A percentile compares a stretch with the other conserved stretches of the same genome.
phyloP scores from a whole-genome alignment of 2,329 filamentous ascomycete genomes.

The Ophiostoma sp. region DNA sequence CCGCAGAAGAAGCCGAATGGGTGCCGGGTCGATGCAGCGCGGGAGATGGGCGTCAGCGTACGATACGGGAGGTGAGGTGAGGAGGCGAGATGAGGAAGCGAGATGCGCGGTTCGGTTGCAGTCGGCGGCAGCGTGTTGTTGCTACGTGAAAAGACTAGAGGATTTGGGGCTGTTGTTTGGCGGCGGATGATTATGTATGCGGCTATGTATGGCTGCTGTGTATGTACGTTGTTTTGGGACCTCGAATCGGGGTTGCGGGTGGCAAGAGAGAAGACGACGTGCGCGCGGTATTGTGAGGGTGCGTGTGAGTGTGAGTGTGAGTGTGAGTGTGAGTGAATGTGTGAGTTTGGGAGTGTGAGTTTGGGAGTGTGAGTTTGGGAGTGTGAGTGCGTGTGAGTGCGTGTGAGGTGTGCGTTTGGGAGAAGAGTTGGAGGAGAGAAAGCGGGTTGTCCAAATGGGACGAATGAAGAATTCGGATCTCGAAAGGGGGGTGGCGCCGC shows the following conservation, averaged over 20 bases:
- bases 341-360: background rate
- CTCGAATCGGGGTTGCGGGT: background rate
- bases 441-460: slow-evolving; percentile 17
- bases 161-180: background rate
- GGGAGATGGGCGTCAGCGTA: slow-evolving; percentile 3
- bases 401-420: background rate
- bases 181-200: background rate
- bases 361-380: background rate
- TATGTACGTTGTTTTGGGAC: background rate
- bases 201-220: background rate
- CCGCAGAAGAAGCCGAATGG: background rate
- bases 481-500: slow-evolving; percentile 22
- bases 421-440: slow-evolving; percentile 12
- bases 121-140: background rate
- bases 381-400: background rate
- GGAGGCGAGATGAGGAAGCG: background rate
- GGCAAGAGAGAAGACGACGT: background rate
- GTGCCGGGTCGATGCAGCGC: background rate
- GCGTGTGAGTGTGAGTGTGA: background rate
- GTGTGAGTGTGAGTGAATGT: slow-evolving; percentile 1
- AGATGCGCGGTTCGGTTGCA: background rate
- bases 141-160: background rate
- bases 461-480: slow-evolving; percentile 22
- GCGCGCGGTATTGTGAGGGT: background rate
- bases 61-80: background rate